phyloP scores from a whole-genome alignment of 2,329 filamentous ascomycete species.

The Fusarium sp. region DNA sequence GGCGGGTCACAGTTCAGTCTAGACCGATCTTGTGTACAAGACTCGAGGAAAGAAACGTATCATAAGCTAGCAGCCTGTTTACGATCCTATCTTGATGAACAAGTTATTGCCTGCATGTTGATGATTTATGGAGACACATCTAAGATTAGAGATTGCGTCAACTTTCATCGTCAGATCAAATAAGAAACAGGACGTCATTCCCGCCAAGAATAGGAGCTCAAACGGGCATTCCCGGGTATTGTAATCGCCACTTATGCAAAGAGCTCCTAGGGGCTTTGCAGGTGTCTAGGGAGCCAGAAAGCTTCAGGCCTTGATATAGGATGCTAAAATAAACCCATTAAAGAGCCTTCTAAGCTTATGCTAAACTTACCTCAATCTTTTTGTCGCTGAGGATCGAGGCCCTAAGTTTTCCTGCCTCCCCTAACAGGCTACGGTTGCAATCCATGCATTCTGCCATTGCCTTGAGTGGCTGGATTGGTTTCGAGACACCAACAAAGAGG shows the following conservation, averaged over 20 bases:
- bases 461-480: not conserved
- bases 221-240: slow-evolving; percentile 15
- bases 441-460: slow-evolving; percentile 10
- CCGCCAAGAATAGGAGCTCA: not conserved
- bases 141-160: too few relatives aligned
- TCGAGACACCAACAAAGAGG: slow-evolving; percentile 7
- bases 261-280: not conserved
- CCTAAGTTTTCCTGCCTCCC: not conserved
- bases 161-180: not conserved
- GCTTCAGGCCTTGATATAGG: not conserved
- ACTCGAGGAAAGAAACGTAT: not conserved
- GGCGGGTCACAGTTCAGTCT: not conserved
- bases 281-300: not conserved
- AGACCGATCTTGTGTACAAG: slow-evolving; percentile 11
- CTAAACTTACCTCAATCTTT: not conserved
- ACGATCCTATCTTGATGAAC: not conserved
- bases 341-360: too few relatives aligned
- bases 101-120: slow-evolving; percentile 5
- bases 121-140: not conserved
- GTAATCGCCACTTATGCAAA: not conserved
- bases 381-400: not conserved
- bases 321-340: not conserved
- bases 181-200: slow-evolving; percentile 1
- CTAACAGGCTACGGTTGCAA: not conserved
- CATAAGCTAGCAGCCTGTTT: not conserved